These are phyloP conservation scores for Neopestalotiopsis rosae DNA, from an alignment of 2,329 filamentous ascomycete species.

Conservation along the genomic window DNA sequence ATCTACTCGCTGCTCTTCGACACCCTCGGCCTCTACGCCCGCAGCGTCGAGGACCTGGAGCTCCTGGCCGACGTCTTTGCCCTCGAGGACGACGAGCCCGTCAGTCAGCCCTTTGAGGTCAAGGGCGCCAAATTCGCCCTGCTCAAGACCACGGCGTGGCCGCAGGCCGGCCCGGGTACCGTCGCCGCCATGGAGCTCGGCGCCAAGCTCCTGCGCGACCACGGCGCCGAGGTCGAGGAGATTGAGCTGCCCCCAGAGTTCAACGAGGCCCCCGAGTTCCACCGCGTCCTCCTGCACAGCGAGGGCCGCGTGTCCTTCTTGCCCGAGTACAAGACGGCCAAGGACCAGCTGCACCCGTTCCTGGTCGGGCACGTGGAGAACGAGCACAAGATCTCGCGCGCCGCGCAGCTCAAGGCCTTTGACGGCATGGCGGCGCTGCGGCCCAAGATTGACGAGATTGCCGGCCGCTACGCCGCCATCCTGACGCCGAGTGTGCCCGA, in stretches of 20 bases:
- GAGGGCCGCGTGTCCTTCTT: conserved; percentile 61
- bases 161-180: conserved; percentile 49
- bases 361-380: conserved; percentile 60
- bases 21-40: conserved; percentile 65
- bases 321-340: conserved; percentile 55
- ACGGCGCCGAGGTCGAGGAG: conserved; percentile 62
- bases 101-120: conserved; percentile 38
- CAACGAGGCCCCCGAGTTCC: conserved; percentile 54
- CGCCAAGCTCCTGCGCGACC: conserved; percentile 40
- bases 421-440: conserved; percentile 59
- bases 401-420: conserved; percentile 56
- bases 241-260: conserved; percentile 58
- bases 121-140: conserved; percentile 59
- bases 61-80: conserved; percentile 59
- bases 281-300: conserved; percentile 51
- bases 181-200: conserved; percentile 47
- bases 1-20: conserved; percentile 64
- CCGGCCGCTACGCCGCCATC: conserved; percentile 57
- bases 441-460: conserved; percentile 59
- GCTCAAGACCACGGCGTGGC: conserved; percentile 58
- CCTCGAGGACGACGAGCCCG: conserved; percentile 54
- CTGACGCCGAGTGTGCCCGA: conserved; percentile 64
- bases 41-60: conserved; percentile 62
- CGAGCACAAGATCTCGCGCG: conserved; percentile 44
- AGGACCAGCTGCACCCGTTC: conserved; percentile 49